These are phyloP conservation scores for Hymenoscyphus fructigenus DNA, from an alignment of 2,329 filamentous ascomycete species.

Conservation along the genomic window DNA sequence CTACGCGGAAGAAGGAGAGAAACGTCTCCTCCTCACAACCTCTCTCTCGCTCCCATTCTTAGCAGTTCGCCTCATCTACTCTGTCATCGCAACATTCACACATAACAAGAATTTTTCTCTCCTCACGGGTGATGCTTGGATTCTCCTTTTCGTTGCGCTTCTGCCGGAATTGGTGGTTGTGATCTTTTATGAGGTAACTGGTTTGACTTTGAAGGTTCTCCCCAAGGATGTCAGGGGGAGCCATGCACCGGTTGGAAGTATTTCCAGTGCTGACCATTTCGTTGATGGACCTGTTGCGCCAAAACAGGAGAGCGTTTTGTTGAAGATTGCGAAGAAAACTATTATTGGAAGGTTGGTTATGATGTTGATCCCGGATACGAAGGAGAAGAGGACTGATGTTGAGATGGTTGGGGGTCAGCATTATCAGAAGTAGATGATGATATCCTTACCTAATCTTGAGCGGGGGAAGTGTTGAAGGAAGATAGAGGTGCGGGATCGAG, in stretches of 20 bases:
- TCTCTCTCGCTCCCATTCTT: slow-evolving; percentile 48
- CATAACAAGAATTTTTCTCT: slow-evolving; percentile 44
- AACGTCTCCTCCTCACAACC: slow-evolving; percentile 46
- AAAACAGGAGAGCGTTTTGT: slow-evolving; percentile 11
- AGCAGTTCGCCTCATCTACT: slow-evolving; percentile 49
- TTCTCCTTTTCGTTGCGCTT: slow-evolving; percentile 47
- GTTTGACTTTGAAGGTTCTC: slow-evolving; percentile 40
- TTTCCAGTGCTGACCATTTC: slow-evolving; percentile 5
- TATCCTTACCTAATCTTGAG: too few species aligned
- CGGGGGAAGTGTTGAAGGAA: too few species aligned
- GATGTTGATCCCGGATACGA: slow-evolving; percentile 6
- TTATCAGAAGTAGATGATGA: background rate
- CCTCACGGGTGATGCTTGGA: slow-evolving; percentile 40
- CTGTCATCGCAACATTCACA: slow-evolving; percentile 44
- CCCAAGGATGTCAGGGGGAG: slow-evolving; percentile 11
- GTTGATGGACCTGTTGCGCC: background rate
- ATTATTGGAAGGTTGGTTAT: slow-evolving; percentile 32
- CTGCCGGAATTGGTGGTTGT: slow-evolving; percentile 52
- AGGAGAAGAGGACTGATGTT: slow-evolving; percentile 6
- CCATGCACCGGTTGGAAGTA: slow-evolving; percentile 10
- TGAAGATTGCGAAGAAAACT: slow-evolving; percentile 30
- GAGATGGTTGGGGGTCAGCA: slow-evolving; percentile 5
- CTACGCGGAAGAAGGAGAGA: slow-evolving; percentile 44
- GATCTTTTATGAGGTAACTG: slow-evolving; percentile 42
- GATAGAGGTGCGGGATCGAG: too few species aligned